phyloP scores from a whole-genome alignment of 495 filamentous ascomycete species.

The Niebla homalea region DNA sequence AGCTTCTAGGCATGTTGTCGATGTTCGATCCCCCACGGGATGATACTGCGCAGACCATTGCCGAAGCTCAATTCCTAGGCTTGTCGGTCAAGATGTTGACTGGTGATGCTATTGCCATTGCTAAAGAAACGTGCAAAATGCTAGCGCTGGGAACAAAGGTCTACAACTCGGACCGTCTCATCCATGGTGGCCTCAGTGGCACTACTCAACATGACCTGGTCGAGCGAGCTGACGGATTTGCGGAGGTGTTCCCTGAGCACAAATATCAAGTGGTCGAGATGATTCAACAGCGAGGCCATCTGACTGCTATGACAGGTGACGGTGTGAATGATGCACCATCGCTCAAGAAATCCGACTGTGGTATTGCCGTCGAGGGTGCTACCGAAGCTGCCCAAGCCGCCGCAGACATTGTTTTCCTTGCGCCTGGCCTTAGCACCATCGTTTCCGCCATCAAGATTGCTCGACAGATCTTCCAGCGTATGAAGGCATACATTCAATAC shows the following conservation, averaged over 20 bases:
- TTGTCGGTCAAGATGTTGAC: slow-evolving; percentile 69
- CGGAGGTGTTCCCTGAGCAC: slow-evolving; percentile 94
- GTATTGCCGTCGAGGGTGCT: slow-evolving; percentile 68
- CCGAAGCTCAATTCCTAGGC: slow-evolving; percentile 63
- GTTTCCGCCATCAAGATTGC: slow-evolving; percentile 68
- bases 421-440: slow-evolving; percentile 62
- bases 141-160: slow-evolving; percentile 64
- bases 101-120: slow-evolving; percentile 67
- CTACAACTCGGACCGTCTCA: slow-evolving; percentile 62
- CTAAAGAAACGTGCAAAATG: slow-evolving; percentile 74
- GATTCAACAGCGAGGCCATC: slow-evolving; percentile 88
- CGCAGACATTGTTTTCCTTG: slow-evolving; percentile 69
- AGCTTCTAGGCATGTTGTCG: slow-evolving; percentile 60
- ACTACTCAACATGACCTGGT: slow-evolving; percentile 63
- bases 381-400: slow-evolving; percentile 66
- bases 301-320: slow-evolving; percentile 96
- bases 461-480: slow-evolving; percentile 70
- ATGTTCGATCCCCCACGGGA: slow-evolving; percentile 72
- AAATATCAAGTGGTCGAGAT: slow-evolving; percentile 97
- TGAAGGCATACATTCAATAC: slow-evolving; percentile 74
- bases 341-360: slow-evolving; percentile 83
- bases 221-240: slow-evolving; percentile 57
- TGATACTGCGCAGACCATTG: slow-evolving; percentile 65
- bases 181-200: slow-evolving; percentile 60
- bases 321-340: slow-evolving; percentile 96